phyloP scores from a whole-genome alignment of 2,329 filamentous ascomycete genomes.

The Sporothrix dimorphospora region DNA sequence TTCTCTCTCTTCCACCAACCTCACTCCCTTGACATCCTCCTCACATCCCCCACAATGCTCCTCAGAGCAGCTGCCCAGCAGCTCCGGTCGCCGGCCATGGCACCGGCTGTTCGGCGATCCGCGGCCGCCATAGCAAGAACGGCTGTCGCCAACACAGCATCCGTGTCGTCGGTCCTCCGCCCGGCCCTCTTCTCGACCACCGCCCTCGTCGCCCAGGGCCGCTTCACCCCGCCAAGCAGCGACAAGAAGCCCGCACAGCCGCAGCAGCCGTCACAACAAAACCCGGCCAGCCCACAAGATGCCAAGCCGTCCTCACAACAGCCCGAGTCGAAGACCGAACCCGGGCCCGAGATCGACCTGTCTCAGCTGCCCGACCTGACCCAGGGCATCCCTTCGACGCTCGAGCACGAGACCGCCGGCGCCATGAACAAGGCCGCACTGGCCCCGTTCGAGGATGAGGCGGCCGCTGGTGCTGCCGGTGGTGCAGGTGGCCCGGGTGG shows the following conservation, averaged over 20 bases:
- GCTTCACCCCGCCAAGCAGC: conserved; percentile 11
- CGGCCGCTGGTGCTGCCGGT: conserved; percentile 42
- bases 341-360: conserved; percentile 50
- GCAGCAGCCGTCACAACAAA: background rate
- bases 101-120: background rate
- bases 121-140: conserved; percentile 5
- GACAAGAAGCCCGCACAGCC: conserved; percentile 5
- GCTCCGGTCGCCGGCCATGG: conserved; percentile 29
- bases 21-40: background rate
- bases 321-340: conserved; percentile 33
- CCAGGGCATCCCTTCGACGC: conserved; percentile 90
- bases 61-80: conserved; percentile 30
- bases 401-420: conserved; percentile 72
- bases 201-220: conserved; percentile 8
- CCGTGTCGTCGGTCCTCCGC: background rate
- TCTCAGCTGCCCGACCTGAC: conserved; percentile 85
- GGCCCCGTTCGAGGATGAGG: conserved; percentile 44
- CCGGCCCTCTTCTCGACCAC: conserved; percentile 25
- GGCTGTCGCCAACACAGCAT: background rate
- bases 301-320: background rate
- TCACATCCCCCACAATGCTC: conserved; percentile 28
- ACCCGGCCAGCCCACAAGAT: background rate
- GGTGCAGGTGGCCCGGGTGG: conserved; percentile 53
- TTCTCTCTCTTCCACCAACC: background rate
- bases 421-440: conserved; percentile 45